Evolutionary conservation across 352 stramenopile species (phyloP), one percentile per base, ranked within the genome.

Genomic region (Globisporangium uncinulatum): DNA sequence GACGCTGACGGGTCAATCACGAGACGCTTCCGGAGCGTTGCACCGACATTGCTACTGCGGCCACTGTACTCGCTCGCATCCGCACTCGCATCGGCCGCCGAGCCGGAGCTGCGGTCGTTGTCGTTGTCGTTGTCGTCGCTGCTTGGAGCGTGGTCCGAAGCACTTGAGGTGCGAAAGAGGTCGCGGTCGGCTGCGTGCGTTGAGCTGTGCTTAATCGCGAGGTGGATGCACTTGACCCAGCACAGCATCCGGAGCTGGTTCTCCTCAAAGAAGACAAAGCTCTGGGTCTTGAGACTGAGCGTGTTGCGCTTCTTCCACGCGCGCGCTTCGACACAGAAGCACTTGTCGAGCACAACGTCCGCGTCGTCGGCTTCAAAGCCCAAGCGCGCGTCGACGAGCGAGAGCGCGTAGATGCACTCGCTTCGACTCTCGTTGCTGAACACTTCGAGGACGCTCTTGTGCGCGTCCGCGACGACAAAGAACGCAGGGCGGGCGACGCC

Each of bases 151-250:
- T 24, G 17, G 41, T 58, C 47, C 36, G 50, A 56, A 9, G 61
- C 54, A 15, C 54, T 51, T 0, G 72, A 74, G 7, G 56, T 61
- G 1, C 75, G 71, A 39, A 84, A 78, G 17, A 84, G 56, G 2
- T 77, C 71, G 43, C 63, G 61, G 43, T 79, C 70, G 0, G 21
- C 46, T 6, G 45, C 45, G 19, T 73, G 37, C 0, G 61, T 72
- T 3, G 72, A 67, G n/a, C 73, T 71, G 39, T 63, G 59, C 29
- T 84, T 83, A 49, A 92, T 90, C 34, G 75, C 72, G 36, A 81
- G 58, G 39, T 87, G 79, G 34, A 92, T 88, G 57, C 74, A 89
- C 54, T 88, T 88, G 48, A 89, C 80, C 82, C 82, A 92, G 13
- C 75, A 61, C 48, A 86, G 65, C 73, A 89, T 86, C 17, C 67